Base-by-base conservation (phyloP, 2,329 filamentous ascomycete species). In the Alternaria gaisen region DNA sequence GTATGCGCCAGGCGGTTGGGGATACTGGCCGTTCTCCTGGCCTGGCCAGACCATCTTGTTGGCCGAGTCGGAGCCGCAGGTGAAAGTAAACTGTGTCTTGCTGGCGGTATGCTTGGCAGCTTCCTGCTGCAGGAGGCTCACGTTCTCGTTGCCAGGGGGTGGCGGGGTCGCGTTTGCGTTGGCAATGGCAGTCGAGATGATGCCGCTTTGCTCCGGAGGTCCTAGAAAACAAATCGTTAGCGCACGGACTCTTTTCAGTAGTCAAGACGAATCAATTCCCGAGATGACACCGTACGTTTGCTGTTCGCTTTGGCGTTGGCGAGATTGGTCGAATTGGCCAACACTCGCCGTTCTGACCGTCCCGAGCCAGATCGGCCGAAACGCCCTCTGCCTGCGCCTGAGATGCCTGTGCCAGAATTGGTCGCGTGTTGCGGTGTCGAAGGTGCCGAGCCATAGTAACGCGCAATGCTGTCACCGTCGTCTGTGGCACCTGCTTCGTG, bases 81-180 rank as follows among this genome's bases (percentile, higher is more conserved):
- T 97, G 75, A 99, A 99, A 10, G 95, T 99, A 77, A 99, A 99
- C 71, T 97, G 93, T 0, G 91, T 91, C 58, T 93, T 92, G 6
- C 90, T 87, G 5, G 91, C 88, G 36, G 86, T 88, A 4, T 86
- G 90, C 59, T 83, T 83, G 6, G 83, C 79, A 18, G 86, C 82
- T 77, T 91, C 88, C 74, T 92, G 90, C 58, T 92, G 89, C 50
- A 96, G 81, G 61, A 94, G 84, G 77, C 91, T 94, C 65, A 90
- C 84, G 78, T 93, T 95, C 74, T 94, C 91, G 74, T 93, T 89
- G 14, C 89, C 91, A 73, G 77, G 64, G 52, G 69, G 69, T 16
- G 73, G 70, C 32, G 74, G 71, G 53, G 74, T 54, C 90, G 92
- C 77, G 70, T 79, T 73, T 28, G 93, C 93, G 75, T 93, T 96